Conservation (phyloP, 2,329 filamentous ascomycete species). For the Aspergillus tubingensis region DNA sequence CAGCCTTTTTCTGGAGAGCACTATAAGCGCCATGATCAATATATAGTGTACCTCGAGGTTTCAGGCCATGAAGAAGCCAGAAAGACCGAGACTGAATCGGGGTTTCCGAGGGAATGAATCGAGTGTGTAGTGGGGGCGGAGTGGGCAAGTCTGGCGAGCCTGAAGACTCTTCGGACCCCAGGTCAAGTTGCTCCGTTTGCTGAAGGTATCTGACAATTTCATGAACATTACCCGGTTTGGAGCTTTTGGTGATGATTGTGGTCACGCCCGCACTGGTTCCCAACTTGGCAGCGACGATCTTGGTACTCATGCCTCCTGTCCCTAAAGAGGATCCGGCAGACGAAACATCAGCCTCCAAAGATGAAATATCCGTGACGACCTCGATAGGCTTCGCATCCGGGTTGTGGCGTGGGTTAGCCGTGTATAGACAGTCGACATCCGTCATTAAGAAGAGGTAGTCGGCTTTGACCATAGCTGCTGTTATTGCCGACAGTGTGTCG, state of each 20-base stretch:
- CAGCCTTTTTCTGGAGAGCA: conserved; percentile 79
- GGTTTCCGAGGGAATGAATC: conserved; percentile 80
- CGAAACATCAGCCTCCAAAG: conserved; percentile 84
- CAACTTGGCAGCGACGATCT: conserved; percentile 88
- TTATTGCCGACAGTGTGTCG: conserved; percentile 94
- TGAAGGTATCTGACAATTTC: conserved; percentile 84
- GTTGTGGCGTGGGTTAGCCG: conserved; percentile 86
- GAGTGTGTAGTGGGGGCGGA: conserved; percentile 75
- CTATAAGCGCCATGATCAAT: conserved; percentile 87
- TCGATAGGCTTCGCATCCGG: conserved; percentile 87
- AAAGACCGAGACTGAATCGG: conserved; percentile 93
- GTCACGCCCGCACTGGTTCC: conserved; percentile 94
- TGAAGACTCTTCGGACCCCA: conserved; percentile 23
- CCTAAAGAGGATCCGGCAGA: conserved; percentile 84
- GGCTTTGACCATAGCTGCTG: conserved; percentile 94
- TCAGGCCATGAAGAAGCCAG: conserved; percentile 92
- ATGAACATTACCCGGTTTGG: conserved; percentile 87
- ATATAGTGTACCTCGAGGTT: conserved; percentile 85
- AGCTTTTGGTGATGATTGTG: conserved; percentile 90
- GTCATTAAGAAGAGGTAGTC: conserved; percentile 98
- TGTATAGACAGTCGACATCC: conserved; percentile 95
- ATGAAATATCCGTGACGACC: conserved; percentile 84
- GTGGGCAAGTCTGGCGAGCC: conserved; percentile 39
- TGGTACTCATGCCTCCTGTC: conserved; percentile 96
- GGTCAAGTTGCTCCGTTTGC: conserved; percentile 51